Conservation (phyloP, 495 filamentous ascomycete species). For the Penicillium fimorum region DNA sequence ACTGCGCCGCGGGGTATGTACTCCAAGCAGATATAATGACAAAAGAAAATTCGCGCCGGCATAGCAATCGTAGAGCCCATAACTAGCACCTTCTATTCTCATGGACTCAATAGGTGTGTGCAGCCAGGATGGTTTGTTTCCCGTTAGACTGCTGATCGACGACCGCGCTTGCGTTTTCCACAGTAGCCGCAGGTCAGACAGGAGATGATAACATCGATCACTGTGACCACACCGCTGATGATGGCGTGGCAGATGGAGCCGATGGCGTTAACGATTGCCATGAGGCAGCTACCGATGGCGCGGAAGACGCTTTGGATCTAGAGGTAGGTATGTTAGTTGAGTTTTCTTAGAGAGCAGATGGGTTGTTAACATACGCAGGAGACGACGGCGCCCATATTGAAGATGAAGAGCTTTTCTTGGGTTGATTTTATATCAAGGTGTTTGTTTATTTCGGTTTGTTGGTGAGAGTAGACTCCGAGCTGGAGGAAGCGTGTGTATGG, state of each 20-base stretch:
- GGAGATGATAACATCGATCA: slow-evolving; percentile 82
- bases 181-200: slow-evolving; percentile 78
- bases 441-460: slow-evolving; percentile 25
- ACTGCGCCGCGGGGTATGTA: slow-evolving; percentile 11
- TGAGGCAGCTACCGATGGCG: slow-evolving; percentile 79
- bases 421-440: neutral
- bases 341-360: slow-evolving; percentile 2
- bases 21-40: neutral
- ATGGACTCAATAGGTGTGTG: neutral
- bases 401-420: slow-evolving; percentile 1
- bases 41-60: slow-evolving; percentile 1
- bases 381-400: slow-evolving; percentile 90
- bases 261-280: slow-evolving; percentile 80
- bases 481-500: slow-evolving; percentile 33
- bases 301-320: slow-evolving; percentile 78
- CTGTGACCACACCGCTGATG: slow-evolving; percentile 73
- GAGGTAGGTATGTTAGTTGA: slow-evolving; percentile 21
- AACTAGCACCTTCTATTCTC: neutral
- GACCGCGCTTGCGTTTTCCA: slow-evolving; percentile 40
- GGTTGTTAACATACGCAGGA: slow-evolving; percentile 75
- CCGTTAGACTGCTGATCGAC: slow-evolving; percentile 27
- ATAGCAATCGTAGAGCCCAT: slow-evolving; percentile 9
- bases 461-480: slow-evolving; percentile 19
- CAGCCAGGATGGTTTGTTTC: neutral
- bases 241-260: slow-evolving; percentile 72